A percentile compares a stretch with the other conserved stretches of the same genome.
Evolutionary conservation across 2,329 filamentous ascomycete genomes (phyloP).

Genomic region (Cordyceps farinosa): DNA sequence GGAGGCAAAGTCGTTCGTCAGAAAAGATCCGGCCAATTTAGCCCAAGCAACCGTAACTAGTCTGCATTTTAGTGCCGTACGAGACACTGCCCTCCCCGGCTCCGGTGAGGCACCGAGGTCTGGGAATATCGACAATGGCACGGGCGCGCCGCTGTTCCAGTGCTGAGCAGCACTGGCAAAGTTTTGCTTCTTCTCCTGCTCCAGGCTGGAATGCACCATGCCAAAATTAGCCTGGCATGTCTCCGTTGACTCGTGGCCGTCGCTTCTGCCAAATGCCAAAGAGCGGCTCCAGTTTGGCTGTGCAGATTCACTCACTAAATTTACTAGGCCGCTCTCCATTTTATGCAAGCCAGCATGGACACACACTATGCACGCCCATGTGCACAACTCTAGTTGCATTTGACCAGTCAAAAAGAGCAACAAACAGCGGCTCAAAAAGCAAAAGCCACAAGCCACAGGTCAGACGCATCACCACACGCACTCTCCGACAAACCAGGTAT

Average conservation of each 20-base stretch:
- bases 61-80: neutral
- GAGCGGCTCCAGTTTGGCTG: conserved; percentile 5
- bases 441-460: neutral
- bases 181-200: neutral
- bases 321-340: neutral
- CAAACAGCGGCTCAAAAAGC: neutral
- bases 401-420: conserved; percentile 9
- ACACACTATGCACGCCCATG: no score
- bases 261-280: neutral
- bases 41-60: neutral
- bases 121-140: neutral
- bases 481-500: neutral
- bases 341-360: conserved; percentile 5
- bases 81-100: conserved; percentile 4
- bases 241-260: conserved; percentile 8
- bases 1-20: neutral
- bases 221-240: conserved; percentile 12
- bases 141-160: no score
- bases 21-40: neutral
- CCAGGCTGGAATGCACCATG: neutral
- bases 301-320: neutral
- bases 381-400: conserved; percentile 2
- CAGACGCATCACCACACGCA: neutral
- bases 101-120: neutral
- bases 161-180: neutral